Base-by-base conservation (phyloP, 1,284 basidiomycete genomes). In the Apiotrichum gracile region DNA sequence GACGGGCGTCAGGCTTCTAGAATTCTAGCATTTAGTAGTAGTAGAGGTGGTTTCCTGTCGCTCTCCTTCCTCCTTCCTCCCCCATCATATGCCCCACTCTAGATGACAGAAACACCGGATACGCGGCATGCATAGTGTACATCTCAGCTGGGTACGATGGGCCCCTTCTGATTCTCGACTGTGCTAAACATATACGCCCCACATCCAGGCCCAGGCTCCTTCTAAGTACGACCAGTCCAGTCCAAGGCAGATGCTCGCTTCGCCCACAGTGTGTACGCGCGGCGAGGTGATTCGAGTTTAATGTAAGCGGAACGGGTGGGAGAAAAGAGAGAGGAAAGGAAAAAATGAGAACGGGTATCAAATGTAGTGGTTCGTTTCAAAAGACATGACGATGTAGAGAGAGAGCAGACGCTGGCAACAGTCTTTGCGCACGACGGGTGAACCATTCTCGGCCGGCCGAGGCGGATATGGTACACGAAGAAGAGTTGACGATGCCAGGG, bases 101-200 rank as follows among this genome's bases (percentile, higher is more conserved):
- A 21, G 8, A 3, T 31, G 14, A 19, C 31, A 16, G 22, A 31
- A 34, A 45, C 25, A 45, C 34, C 31, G 46, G 42, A 52, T 49
- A 55, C 53, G 42, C 47, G 47, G 54, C 54, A 59, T 59, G 57
- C 57, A 59, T 59, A 59, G 54, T 59, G 54, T 56, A 59, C 54
- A 59, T 52, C 51, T 55, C 57, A 49, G 53, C 45, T 34, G 27
- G 31, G 29, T 43, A 25, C 31, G 31, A 13, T 31, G 31, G 10
- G 12, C 31, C 27, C 27, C 31, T 31, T 40, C 24, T 40, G 24
- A 24, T 40, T 13, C 22, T 40, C 39, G n/a, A 25, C 22, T 38
- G 37, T 21, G 19, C n/a, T 7, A 38, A 19, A 38, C 19, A n/a
- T 21, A 38, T 19, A 38, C 22, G n/a, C 10, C 37, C 21, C 33